Conservation (phyloP, 2,329 filamentous ascomycete species). For the Annulohypoxylon truncatum region DNA sequence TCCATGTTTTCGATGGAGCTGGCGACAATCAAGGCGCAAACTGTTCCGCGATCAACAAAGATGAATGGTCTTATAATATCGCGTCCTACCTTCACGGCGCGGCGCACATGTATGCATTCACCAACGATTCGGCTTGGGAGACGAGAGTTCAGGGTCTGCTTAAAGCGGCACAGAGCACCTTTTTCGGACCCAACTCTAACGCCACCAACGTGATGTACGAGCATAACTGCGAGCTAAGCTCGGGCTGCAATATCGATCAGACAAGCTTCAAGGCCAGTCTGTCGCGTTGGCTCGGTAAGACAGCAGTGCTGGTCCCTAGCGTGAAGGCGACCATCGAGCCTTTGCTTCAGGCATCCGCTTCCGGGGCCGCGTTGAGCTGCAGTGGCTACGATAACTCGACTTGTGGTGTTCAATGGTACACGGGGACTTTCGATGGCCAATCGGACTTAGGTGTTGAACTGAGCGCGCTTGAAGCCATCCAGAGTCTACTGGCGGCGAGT, state of each 20-base stretch:
- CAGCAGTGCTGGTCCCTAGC: constrained; percentile 52
- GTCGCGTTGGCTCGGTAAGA: constrained; percentile 47
- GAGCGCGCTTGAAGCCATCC: constrained; percentile 51
- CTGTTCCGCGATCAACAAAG: constrained; percentile 43
- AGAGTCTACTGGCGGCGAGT: constrained; percentile 43
- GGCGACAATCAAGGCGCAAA: constrained; percentile 50
- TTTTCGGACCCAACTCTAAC: constrained; percentile 44
- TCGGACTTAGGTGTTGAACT: constrained; percentile 52
- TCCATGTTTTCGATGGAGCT: constrained; percentile 54
- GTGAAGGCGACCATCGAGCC: constrained; percentile 45
- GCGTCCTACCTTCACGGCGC: constrained; percentile 56
- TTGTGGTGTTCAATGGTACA: constrained; percentile 51
- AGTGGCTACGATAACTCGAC: constrained; percentile 47
- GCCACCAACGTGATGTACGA: constrained; percentile 52
- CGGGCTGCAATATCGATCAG: constrained; percentile 55
- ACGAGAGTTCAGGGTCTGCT: constrained; percentile 50
- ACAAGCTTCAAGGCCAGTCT: constrained; percentile 49
- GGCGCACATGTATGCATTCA: constrained; percentile 58
- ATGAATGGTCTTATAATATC: constrained; percentile 59
- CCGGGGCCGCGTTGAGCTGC: constrained; percentile 50
- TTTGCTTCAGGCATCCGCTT: constrained; percentile 48
- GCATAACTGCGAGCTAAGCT: constrained; percentile 53
- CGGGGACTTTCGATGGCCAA: constrained; percentile 50
- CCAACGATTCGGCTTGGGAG: constrained; percentile 50
- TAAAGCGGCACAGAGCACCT: constrained; percentile 45